Evolutionary conservation across 805 yeast genomes (phyloP).

Genomic region (Limtongozyma cylindracea): DNA sequence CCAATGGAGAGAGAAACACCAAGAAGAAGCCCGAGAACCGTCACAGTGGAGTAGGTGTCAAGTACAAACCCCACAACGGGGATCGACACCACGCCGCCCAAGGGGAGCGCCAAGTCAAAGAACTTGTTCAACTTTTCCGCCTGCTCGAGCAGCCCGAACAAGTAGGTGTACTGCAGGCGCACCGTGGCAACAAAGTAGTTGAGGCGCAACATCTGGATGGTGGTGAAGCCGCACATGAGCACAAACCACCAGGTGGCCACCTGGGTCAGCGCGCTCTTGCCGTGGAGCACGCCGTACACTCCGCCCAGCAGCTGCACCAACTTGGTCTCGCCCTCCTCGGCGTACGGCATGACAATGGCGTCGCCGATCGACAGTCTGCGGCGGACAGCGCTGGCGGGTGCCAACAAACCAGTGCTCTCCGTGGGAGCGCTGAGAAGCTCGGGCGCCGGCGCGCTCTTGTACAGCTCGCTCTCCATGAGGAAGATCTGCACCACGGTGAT

Average conservation of each 20-base stretch:
- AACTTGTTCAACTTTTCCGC: constrained; percentile 32
- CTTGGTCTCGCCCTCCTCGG: constrained; percentile 18
- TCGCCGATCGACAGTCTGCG: constrained; percentile 31
- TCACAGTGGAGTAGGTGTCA: constrained; percentile 45
- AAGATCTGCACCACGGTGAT: constrained; percentile 18
- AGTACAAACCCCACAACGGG: constrained; percentile 68
- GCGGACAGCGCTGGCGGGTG: constrained; percentile 4
- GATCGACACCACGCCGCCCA: constrained; percentile 71
- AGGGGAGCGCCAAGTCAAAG: constrained; percentile 68
- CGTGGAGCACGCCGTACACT: constrained; percentile 27
- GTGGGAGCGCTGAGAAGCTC: no score
- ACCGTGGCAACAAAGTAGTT: constrained; percentile 86
- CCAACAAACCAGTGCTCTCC: constrained; percentile 5
- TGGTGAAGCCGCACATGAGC: constrained; percentile 24
- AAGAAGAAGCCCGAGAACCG: constrained; percentile 25
- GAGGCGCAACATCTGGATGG: constrained; percentile 75
- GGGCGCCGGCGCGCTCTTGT: constrained; percentile 12
- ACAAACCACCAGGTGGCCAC: constrained; percentile 25
- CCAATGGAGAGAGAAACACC: constrained; percentile 39
- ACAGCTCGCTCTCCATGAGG: constrained; percentile 24
- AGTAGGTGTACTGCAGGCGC: constrained; percentile 54
- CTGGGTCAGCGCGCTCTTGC: constrained; percentile 20
- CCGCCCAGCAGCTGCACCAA: constrained; percentile 14
- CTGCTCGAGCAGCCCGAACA: constrained; percentile 22
- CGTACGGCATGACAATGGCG: constrained; percentile 25